phyloP scores from a whole-genome alignment of 192 early-diverging fungal genomes.

The Gamsiella multidivaricata region DNA sequence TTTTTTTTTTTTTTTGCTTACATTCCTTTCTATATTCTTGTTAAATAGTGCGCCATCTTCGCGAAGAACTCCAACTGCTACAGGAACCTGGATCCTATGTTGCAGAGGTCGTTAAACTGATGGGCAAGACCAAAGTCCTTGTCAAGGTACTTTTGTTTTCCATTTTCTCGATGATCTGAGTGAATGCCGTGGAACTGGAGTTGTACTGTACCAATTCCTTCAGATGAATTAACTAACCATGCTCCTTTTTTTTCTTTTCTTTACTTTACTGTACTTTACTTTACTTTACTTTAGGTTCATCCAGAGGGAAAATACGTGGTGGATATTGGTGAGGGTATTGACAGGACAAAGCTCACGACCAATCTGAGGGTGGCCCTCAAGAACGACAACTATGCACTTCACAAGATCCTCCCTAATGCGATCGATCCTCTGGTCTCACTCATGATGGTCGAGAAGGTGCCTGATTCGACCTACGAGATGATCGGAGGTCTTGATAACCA shows the following conservation, averaged over 20 bases:
- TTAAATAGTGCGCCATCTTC: conserved; percentile 87
- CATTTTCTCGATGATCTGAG: neutral
- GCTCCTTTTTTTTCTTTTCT: conserved; percentile 43
- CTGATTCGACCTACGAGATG: conserved; percentile 99
- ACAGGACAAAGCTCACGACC: conserved; percentile 90
- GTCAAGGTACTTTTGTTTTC: conserved; percentile 68
- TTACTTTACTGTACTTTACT: too few relatives aligned
- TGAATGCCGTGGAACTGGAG: too few relatives aligned
- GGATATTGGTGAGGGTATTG: conserved; percentile 92
- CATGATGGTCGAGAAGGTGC: conserved; percentile 99
- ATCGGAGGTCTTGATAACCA: conserved; percentile 99
- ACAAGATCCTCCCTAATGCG: conserved; percentile 97
- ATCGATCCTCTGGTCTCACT: conserved; percentile 99
- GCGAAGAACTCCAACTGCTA: conserved; percentile 95
- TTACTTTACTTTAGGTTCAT: conserved; percentile 76
- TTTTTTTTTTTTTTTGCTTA: neutral
- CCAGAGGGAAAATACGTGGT: conserved; percentile 99
- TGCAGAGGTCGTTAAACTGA: conserved; percentile 97
- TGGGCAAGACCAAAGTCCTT: conserved; percentile 96
- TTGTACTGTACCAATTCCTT: too few relatives aligned
- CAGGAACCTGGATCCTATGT: conserved; percentile 97
- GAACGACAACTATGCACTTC: conserved; percentile 91
- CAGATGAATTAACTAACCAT: too few relatives aligned
- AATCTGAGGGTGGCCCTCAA: conserved; percentile 94
- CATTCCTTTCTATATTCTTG: neutral